A percentile compares a stretch with the other conserved stretches of the same genome.
Conservation (phyloP, 2,329 filamentous ascomycete species). For the Fusarium bulbicola region DNA sequence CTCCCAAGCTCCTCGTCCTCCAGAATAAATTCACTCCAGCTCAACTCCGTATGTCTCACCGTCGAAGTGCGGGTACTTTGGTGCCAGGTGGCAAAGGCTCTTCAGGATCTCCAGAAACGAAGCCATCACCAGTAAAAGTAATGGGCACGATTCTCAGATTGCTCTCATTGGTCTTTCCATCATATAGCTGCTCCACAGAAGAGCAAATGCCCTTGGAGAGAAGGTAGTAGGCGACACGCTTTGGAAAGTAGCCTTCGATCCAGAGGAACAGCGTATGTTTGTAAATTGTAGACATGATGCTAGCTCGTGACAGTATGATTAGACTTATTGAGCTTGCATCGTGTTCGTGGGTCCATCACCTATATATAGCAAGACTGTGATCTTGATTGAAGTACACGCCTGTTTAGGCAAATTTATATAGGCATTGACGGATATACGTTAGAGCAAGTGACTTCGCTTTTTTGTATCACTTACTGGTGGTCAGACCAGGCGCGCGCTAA, state of each 20-base stretch:
- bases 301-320: accelerated
- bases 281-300: background rate
- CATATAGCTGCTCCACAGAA: background rate
- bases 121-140: background rate
- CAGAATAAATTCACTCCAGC: background rate
- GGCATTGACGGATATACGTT: accelerated
- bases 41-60: background rate
- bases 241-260: background rate
- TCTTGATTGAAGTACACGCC: accelerated
- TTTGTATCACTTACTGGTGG: accelerated
- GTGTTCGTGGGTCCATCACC: accelerated
- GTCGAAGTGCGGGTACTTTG: background rate
- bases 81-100: background rate
- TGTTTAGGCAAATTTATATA: background rate
- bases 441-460: accelerated
- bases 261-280: background rate
- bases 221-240: background rate
- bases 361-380: background rate
- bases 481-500: too few species aligned
- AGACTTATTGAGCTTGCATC: accelerated
- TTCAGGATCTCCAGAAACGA: background rate
- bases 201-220: background rate
- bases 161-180: background rate
- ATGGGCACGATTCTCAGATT: background rate
- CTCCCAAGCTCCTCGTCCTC: background rate